Evolutionary conservation across 352 stramenopile genomes (phyloP), one percentile per base, ranked within the genome.

Genomic region (Phytophthora fragariaefolia): DNA sequence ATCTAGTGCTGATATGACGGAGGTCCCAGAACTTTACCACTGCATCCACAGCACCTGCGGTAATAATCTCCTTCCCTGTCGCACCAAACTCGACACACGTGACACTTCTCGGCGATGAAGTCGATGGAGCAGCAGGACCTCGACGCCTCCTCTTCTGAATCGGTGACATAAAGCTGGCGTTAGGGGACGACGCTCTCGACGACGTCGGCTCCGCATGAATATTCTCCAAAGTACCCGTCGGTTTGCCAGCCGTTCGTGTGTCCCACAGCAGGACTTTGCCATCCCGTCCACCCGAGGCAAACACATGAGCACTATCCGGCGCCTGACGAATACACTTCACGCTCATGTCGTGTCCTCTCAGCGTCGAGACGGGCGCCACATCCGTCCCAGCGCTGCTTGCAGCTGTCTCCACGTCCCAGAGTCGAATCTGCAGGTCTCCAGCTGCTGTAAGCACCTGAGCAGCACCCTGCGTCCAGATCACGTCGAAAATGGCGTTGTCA

Each of bases 21-120:
- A 91, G 13, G 61, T 93, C 84, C 84, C 84, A 93, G 53, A 88
- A 85, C 61, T 91, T 90, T 46, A 92, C 73, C 2, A 83, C 68
- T 18, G 78, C 71, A 73, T 92, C 82, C 12, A 83, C 72, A 22
- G 82, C 77, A 30, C 84, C 84, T 17, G 80, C 80, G 2, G 84
- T 87, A 46, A 83, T 69, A 23, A 93, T 49, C 40, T 91, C 76
- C 1, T 76, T 57, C 3, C 69, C 76, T 24, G 62, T 62, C 10
- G 55, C 58, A 15, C 68, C 60, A 69, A 91, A 93, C 47, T 89
- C 82, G n/a, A 93, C 63, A 45, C 84, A 90, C 28, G 84, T 93
- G 24, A 91, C 84, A 63, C 84, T 93, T 3, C 79, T 70, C 42
- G 79, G 79, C 4, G 77, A 73, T 28, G 55, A 50, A 20, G 53